Evolutionary conservation across 139 green algal genomes (phyloP), one percentile per base, ranked within the genome.

Genomic region (Marvania coccoides): DNA sequence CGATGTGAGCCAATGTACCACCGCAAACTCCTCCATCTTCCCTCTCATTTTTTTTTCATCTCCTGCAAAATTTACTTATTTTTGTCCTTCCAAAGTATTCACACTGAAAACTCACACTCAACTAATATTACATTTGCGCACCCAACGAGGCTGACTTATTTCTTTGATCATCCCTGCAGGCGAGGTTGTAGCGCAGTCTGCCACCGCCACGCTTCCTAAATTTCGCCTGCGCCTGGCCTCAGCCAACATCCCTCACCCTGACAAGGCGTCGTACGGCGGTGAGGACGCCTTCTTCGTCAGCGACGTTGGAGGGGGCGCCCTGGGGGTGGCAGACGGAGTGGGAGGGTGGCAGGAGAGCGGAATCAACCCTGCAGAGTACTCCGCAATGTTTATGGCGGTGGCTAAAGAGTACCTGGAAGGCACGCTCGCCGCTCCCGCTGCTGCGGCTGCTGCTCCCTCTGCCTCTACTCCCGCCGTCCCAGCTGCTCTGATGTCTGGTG

Each of bases 321-420:
- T 88, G 0, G 89, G 89, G n/a, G 87, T 96, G 7, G 88, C 87
- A 15, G 89, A 96, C 68, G 89, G 89, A 5, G 89, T 96, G 8
- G 86, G 89, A 7, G 89, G 87, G 38, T 96, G 89, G 89, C 76
- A 58, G 14, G 72, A 74, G 15, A 45, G 35, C 13, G 72, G 72
- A 28, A 76, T 96, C 14, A 79, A 72, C 57, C 71, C 69, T 6
- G 72, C 85, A 81, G 85, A 92, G 23, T 94, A 94, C 63, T 89
- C 86, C 3, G 65, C 77, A n/a, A 84, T 63, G 6, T 72, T 94
- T 5, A 92, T 94, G 86, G 76, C 73, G 6, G 56, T 84, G 15
- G 78, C 84, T 2, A 77, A 74, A 5, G 67, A 70, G 2, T 88
- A 83, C 56, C 59, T 92, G 24, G 86, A 91, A 46, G 79, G 77